These are phyloP conservation scores for Neoarthrinium moseri DNA, from an alignment of 2,329 filamentous ascomycete species.

Conservation along the genomic window DNA sequence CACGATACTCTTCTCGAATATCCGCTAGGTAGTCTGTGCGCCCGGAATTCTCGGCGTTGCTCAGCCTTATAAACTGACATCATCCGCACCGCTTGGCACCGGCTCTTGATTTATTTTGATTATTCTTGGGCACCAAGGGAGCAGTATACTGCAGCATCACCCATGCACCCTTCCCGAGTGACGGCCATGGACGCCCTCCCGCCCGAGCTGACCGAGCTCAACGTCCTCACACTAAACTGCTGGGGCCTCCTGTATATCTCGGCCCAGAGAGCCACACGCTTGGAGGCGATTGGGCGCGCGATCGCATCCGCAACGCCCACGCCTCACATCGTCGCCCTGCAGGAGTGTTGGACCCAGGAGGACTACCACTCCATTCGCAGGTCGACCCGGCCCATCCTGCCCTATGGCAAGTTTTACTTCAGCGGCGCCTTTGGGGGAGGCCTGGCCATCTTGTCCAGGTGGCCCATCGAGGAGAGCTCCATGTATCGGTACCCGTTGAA, in stretches of 20 bases:
- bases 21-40: too few species aligned
- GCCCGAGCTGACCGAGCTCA: conserved; percentile 65
- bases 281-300: conserved; percentile 80
- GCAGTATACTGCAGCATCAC: too few species aligned
- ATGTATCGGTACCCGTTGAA: conserved; percentile 91
- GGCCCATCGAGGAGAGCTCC: conserved; percentile 86
- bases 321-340: conserved; percentile 86
- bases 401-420: conserved; percentile 90
- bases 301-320: conserved; percentile 66
- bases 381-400: conserved; percentile 71
- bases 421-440: conserved; percentile 88
- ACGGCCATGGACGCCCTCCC: conserved; percentile 35
- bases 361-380: conserved; percentile 79
- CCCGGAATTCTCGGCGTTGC: too few species aligned
- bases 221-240: conserved; percentile 89
- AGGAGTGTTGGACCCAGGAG: conserved; percentile 89
- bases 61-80: too few species aligned
- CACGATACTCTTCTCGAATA: too few species aligned
- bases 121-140: too few species aligned
- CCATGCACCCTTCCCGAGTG: too few species aligned
- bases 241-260: conserved; percentile 93
- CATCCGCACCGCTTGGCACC: too few species aligned
- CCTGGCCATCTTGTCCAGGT: conserved; percentile 83
- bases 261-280: conserved; percentile 71
- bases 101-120: too few species aligned